Percentiles rank a stretch among this genome's conserved stretches.
Evolutionary conservation across 345 rosid genomes (phyloP).

Genomic region (Ricinus communis): DNA sequence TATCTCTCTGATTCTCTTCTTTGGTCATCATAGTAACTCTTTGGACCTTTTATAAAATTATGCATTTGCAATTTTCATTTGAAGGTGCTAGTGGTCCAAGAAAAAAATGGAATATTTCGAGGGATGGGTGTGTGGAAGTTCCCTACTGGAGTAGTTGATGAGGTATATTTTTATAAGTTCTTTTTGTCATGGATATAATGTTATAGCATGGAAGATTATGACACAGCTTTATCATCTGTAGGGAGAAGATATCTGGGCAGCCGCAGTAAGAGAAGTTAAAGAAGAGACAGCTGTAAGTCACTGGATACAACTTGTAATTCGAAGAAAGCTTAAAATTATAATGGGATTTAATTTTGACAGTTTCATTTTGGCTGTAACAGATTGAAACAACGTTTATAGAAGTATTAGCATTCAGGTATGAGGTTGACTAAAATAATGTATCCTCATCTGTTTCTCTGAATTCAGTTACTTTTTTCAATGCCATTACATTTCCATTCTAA

Average conservation of each 20-base stretch:
- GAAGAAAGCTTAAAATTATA: background rate
- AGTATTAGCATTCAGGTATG: slow-evolving; percentile 82
- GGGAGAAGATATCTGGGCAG: slow-evolving; percentile 80
- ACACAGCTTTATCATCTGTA: slow-evolving; percentile 25
- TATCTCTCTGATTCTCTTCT: background rate
- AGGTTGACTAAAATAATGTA: background rate
- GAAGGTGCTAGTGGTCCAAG: slow-evolving; percentile 81
- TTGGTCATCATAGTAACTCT: background rate
- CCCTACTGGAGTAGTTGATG: slow-evolving; percentile 80
- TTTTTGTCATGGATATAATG: background rate
- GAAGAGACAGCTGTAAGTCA: slow-evolving; percentile 90
- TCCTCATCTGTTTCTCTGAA: background rate
- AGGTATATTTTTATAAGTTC: slow-evolving; percentile 38
- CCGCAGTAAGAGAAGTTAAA: slow-evolving; percentile 85
- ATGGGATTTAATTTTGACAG: background rate
- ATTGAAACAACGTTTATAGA: slow-evolving; percentile 73
- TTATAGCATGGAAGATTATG: slow-evolving; percentile 1
- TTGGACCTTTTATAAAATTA: background rate
- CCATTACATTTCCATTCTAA: background rate
- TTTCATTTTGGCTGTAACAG: slow-evolving; percentile 40
- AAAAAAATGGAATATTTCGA: slow-evolving; percentile 54
- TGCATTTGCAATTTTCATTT: slow-evolving; percentile 7
- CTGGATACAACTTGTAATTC: background rate
- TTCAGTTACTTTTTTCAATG: background rate
- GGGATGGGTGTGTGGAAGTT: slow-evolving; percentile 79